These are phyloP conservation scores for Micractinium sp. DNA, from an alignment of 139 green algal genomes.

Conservation along the genomic window DNA sequence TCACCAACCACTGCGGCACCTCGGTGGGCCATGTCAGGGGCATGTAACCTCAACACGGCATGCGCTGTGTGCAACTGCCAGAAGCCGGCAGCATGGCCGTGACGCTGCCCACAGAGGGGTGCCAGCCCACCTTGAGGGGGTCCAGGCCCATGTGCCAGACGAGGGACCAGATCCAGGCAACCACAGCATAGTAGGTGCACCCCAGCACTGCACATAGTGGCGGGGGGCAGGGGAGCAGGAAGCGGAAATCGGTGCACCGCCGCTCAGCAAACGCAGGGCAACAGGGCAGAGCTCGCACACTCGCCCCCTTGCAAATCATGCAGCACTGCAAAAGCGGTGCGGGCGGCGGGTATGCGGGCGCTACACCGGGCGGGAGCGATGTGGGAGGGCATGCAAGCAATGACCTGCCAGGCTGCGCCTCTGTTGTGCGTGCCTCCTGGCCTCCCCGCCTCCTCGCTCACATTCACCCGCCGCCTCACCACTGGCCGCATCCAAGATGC, in stretches of 20 bases:
- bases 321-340: too few species aligned
- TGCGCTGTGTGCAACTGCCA: neutral
- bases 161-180: conserved; percentile 80
- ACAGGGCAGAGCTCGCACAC: too few species aligned
- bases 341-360: too few species aligned
- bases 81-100: neutral
- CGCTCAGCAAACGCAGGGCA: too few species aligned
- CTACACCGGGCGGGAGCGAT: too few species aligned
- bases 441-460: too few species aligned
- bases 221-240: neutral
- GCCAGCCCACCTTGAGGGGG: conserved; percentile 21
- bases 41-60: too few species aligned
- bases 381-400: neutral
- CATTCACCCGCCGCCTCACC: too few species aligned
- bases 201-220: conserved; percentile 56
- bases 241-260: neutral
- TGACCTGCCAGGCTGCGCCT: neutral
- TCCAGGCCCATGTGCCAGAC: conserved; percentile 82
- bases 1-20: neutral
- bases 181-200: conserved; percentile 80
- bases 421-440: neutral
- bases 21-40: too few species aligned
- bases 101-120: neutral
- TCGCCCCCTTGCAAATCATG: too few species aligned
- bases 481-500: too few species aligned